phyloP scores from a whole-genome alignment of 768 basidiomycete genomes.

The Macrolepiota dolichaula region DNA sequence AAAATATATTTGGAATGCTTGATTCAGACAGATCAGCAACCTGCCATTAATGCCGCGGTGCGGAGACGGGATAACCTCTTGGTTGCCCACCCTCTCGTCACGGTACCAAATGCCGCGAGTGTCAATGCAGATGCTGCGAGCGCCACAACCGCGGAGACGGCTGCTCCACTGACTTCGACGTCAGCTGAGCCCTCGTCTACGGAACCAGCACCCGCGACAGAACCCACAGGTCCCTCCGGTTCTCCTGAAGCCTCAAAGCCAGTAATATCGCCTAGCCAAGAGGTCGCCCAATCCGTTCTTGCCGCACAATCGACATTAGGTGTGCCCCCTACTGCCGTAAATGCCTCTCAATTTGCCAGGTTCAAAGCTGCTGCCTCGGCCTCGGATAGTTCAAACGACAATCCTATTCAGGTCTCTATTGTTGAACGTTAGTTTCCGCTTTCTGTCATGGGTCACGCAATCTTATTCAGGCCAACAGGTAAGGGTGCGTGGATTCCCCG shows the following conservation, averaged over 20 bases:
- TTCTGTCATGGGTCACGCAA: neutral
- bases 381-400: conserved; percentile 35
- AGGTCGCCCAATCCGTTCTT: conserved; percentile 48
- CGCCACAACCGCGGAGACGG: conserved; percentile 7
- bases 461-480: conserved; percentile 35
- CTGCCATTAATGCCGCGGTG: conserved; percentile 63
- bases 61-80: conserved; percentile 65
- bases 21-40: conserved; percentile 50
- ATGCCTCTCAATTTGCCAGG: conserved; percentile 35
- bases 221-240: conserved; percentile 7
- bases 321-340: conserved; percentile 20
- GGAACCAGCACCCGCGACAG: conserved; percentile 15
- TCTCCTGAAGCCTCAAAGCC: conserved; percentile 9
- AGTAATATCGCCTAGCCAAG: conserved; percentile 29
- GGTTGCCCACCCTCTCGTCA: conserved; percentile 25
- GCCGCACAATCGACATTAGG: conserved; percentile 25
- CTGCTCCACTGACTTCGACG: conserved; percentile 8
- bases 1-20: conserved; percentile 72
- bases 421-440: conserved; percentile 63
- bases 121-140: neutral
- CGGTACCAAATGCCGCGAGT: conserved; percentile 7
- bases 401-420: conserved; percentile 77
- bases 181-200: conserved; percentile 14
- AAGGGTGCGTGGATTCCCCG: conserved; percentile 67
- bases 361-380: conserved; percentile 17